Base-by-base conservation (phyloP, 192 early-diverging fungal genomes). In the Backusella westeae region DNA sequence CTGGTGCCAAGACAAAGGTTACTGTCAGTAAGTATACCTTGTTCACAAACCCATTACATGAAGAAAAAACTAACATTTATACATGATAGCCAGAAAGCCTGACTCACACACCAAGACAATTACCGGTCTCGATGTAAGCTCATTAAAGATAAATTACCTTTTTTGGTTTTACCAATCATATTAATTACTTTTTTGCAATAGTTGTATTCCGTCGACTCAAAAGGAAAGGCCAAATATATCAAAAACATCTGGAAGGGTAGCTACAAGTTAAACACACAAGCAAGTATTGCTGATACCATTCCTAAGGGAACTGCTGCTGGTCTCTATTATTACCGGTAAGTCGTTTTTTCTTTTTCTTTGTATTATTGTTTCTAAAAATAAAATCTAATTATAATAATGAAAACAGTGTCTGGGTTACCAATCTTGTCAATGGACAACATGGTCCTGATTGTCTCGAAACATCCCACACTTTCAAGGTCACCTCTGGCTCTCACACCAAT, bases 341-440 rank as follows among this genome's bases (percentile, higher is more conserved):
- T 29, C 1, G 32, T 32, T 32, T 32, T 32, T 32, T 32, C 32
- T 32, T 32, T 7, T 59, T 59, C 21, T 12, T 29, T 35, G 38
- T 68, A 35, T 35, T 67, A 35, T 67, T n/a, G 17, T 10, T 10
- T 9, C 9, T 63, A 23, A 29, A 63, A 63, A 63, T 14, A 67
- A 19, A 35, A 67, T n/a, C 12, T 35, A 67, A 38, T 39, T 38
- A 39, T 69, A 39, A 38, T 38, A 23, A 35, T 35, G 35, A 29
- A 19, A 35, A 52, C 19, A 72, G 77, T 77, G 80, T 81, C 29
- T 81, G 80, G 80, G 80, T 81, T 38, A 81, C 80, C 67, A 81
- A 81, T 69, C 56, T 42, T 29, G 69, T 81, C 34, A 56, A 74
- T 35, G 75, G 75, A 19, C 71, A 77, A 76, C 80, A 81, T 52